Evolutionary conservation across 73 alveolate species (phyloP).

Genomic region (Paramecium sonneborni): DNA sequence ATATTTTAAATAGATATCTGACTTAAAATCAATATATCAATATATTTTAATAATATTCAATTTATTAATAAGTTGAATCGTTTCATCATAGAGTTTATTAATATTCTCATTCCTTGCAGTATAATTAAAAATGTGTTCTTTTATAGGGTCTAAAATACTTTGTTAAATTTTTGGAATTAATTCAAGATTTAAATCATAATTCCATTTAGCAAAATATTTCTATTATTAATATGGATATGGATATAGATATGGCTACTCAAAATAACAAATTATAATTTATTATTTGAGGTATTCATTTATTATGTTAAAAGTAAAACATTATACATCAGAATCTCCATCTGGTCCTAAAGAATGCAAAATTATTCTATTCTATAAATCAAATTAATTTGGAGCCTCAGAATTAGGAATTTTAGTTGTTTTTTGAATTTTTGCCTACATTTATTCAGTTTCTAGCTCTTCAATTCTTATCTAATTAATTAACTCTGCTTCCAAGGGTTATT

Average conservation of each 20-base stretch:
- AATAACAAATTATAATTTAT: neutral
- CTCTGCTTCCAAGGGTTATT: too few species aligned
- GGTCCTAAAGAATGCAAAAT: too few species aligned
- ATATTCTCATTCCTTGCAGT: neutral
- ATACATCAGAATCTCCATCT: too few species aligned
- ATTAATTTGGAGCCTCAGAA: too few species aligned
- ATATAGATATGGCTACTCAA: neutral
- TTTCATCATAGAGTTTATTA: neutral
- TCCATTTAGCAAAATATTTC: neutral
- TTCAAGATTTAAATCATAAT: neutral
- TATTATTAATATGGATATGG: too few species aligned
- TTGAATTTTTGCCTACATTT: too few species aligned
- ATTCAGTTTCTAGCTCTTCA: too few species aligned
- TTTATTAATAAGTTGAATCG: neutral
- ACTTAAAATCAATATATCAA: neutral
- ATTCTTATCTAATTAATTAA: too few species aligned
- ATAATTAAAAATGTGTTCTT: neutral
- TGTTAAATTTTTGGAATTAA: neutral
- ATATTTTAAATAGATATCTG: too few species aligned
- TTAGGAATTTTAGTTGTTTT: too few species aligned
- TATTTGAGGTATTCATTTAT: neutral
- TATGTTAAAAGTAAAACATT: too few species aligned
- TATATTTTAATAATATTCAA: neutral
- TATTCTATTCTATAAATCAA: too few species aligned
- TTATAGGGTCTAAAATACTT: neutral